Conservation (phyloP, 176 grass and related monocot genomes). For the Eragrostis nindensis region DNA sequence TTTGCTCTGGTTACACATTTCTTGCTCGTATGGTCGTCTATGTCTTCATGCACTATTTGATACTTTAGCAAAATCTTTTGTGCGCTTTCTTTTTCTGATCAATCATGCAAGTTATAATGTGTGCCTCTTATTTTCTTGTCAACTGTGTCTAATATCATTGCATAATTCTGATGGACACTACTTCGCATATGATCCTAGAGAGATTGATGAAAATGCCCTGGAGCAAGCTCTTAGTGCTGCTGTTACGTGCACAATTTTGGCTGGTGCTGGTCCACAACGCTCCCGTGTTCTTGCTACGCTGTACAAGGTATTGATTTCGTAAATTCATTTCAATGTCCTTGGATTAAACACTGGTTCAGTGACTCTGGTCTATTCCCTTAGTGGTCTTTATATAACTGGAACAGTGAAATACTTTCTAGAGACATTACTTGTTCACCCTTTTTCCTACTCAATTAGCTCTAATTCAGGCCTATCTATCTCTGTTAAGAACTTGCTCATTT, state of each 20-base stretch:
- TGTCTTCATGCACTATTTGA: background rate
- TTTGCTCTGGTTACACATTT: slow-evolving; percentile 14
- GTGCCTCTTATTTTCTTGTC: background rate
- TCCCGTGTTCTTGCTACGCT: slow-evolving; percentile 96
- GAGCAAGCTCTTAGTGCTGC: slow-evolving; percentile 98
- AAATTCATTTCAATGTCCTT: slow-evolving; percentile 4
- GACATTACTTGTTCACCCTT: background rate
- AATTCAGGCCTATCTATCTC: background rate
- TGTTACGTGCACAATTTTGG: slow-evolving; percentile 97
- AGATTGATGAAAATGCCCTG: slow-evolving; percentile 96
- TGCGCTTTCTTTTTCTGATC: background rate
- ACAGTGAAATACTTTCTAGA: background rate
- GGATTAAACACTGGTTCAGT: background rate
- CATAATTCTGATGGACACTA: slow-evolving; percentile 26
- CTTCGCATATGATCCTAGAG: slow-evolving; percentile 55
- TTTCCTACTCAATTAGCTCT: background rate
- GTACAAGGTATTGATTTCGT: slow-evolving; percentile 76
- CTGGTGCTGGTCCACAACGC: slow-evolving; percentile 93
- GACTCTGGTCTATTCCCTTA: background rate
- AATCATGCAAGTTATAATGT: background rate
- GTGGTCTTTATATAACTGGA: background rate
- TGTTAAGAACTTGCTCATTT: background rate
- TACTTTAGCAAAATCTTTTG: background rate
- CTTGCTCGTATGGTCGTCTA: slow-evolving; percentile 16
- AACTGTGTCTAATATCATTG: background rate